These are phyloP conservation scores for Lasiosphaeriaceae sp. DNA, from an alignment of 495 filamentous ascomycete genomes.

Conservation along the genomic window DNA sequence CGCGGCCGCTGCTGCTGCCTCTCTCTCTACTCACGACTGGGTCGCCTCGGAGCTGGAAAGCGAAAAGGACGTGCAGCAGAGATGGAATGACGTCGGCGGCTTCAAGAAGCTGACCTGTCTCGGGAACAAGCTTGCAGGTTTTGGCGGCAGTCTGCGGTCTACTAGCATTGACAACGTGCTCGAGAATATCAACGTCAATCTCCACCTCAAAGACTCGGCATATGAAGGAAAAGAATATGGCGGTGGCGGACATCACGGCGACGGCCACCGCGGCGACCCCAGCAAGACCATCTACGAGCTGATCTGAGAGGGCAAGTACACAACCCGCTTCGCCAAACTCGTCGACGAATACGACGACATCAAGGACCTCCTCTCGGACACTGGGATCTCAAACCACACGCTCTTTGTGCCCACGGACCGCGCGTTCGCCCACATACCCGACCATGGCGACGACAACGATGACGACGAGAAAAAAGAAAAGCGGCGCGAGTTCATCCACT, in stretches of 20 bases:
- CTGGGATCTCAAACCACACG: conserved; percentile 61
- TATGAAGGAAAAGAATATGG: too few species aligned
- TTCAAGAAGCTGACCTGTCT: too few species aligned
- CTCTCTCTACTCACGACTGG: too few species aligned
- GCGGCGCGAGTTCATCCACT: conserved; percentile 60
- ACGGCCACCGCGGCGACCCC: conserved; percentile 25
- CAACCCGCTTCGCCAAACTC: conserved; percentile 67
- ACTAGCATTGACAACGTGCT: too few species aligned
- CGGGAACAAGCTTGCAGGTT: too few species aligned
- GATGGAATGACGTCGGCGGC: too few species aligned
- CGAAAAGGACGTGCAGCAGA: too few species aligned
- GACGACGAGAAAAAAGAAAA: conserved; percentile 25
- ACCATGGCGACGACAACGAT: conserved; percentile 28
- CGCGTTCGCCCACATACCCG: conserved; percentile 66
- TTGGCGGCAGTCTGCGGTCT: too few species aligned
- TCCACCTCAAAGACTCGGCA: too few species aligned
- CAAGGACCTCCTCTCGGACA: conserved; percentile 65
- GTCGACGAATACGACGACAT: conserved; percentile 68
- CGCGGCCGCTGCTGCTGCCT: too few species aligned
- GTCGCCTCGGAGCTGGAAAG: too few species aligned
- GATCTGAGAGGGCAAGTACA: conserved; percentile 68
- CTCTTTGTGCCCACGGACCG: conserved; percentile 74
- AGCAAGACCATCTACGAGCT: conserved; percentile 78
- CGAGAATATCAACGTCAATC: too few species aligned
- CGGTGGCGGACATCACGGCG: conserved; percentile 5